Conservation (phyloP, 2,329 filamentous ascomycete genomes). For the Dryadomyces sulphureus region DNA sequence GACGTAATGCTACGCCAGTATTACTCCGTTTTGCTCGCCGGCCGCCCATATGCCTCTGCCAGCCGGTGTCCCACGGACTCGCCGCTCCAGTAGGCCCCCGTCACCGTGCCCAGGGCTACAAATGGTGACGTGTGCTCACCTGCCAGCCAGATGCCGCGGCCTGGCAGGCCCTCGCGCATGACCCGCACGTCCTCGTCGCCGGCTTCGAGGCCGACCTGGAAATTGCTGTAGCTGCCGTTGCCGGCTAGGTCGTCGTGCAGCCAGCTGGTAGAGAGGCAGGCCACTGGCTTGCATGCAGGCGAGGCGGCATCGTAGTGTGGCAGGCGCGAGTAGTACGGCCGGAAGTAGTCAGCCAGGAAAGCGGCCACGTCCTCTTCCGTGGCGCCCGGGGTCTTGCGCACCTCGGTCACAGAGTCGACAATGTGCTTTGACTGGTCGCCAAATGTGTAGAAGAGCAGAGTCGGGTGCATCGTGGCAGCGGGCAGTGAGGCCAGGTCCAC, state of each 20-base stretch:
- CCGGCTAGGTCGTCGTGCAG: conserved; percentile 65
- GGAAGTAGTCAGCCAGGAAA: conserved; percentile 51
- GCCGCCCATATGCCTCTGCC: conserved; percentile 32
- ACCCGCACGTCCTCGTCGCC: conserved; percentile 58
- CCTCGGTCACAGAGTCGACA: conserved; percentile 26
- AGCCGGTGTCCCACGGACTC: conserved; percentile 60
- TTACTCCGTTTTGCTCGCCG: neutral
- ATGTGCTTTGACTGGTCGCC: conserved; percentile 45
- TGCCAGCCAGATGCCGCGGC: conserved; percentile 65
- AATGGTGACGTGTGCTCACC: conserved; percentile 88
- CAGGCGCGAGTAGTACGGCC: conserved; percentile 63
- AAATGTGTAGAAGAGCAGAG: conserved; percentile 70
- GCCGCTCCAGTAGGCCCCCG: conserved; percentile 85
- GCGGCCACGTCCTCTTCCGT: conserved; percentile 7
- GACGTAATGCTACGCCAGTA: too few species aligned
- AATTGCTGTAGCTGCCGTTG: conserved; percentile 72
- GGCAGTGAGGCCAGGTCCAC: conserved; percentile 62
- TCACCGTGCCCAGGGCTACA: conserved; percentile 74
- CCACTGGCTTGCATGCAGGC: conserved; percentile 45
- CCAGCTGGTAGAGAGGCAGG: conserved; percentile 62
- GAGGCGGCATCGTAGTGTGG: conserved; percentile 45
- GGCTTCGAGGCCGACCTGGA: conserved; percentile 57
- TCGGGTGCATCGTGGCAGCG: conserved; percentile 49
- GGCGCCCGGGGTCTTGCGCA: conserved; percentile 16
- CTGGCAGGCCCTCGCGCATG: conserved; percentile 48